phyloP scores from a whole-genome alignment of 2,329 filamentous ascomycete species.

The Colletotrichum sp. region DNA sequence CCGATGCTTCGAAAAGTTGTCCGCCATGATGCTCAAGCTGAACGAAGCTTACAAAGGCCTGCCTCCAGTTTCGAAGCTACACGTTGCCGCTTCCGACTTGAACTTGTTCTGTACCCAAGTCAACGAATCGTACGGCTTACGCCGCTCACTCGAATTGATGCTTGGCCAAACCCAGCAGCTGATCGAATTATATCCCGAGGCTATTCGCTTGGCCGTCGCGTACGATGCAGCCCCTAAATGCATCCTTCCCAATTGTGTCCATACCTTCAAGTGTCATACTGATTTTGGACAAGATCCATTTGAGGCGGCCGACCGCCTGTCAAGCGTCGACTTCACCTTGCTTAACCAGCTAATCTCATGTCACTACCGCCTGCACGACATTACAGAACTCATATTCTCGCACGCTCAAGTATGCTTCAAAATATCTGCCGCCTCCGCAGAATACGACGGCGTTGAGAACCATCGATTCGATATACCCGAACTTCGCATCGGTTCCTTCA shows the following conservation, averaged over 20 bases:
- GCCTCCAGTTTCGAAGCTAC: background rate
- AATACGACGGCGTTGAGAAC: conserved; percentile 28
- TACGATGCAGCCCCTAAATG: conserved; percentile 26
- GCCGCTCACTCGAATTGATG: conserved; percentile 36
- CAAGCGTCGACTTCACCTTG: conserved; percentile 37
- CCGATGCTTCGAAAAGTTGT: background rate
- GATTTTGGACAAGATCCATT: conserved; percentile 10
- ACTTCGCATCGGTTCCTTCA: conserved; percentile 44
- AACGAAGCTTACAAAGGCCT: background rate
- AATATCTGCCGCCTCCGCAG: conserved; percentile 25
- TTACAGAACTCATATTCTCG: conserved; percentile 38
- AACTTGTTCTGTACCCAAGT: conserved; percentile 27
- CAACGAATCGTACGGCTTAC: conserved; percentile 27
- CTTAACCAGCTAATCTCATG: conserved; percentile 41
- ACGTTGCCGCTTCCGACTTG: conserved; percentile 27
- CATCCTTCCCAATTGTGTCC: conserved; percentile 37
- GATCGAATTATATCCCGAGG: conserved; percentile 37
- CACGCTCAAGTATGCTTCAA: conserved; percentile 36
- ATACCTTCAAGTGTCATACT: conserved; percentile 21
- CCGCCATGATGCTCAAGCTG: background rate
- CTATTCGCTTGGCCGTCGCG: conserved; percentile 25
- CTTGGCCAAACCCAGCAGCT: conserved; percentile 39
- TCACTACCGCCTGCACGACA: conserved; percentile 40
- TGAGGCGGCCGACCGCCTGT: conserved; percentile 6
- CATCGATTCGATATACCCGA: conserved; percentile 42